Base-by-base conservation (phyloP, 1,284 basidiomycete species). In the Moesziomyces aphidis region DNA sequence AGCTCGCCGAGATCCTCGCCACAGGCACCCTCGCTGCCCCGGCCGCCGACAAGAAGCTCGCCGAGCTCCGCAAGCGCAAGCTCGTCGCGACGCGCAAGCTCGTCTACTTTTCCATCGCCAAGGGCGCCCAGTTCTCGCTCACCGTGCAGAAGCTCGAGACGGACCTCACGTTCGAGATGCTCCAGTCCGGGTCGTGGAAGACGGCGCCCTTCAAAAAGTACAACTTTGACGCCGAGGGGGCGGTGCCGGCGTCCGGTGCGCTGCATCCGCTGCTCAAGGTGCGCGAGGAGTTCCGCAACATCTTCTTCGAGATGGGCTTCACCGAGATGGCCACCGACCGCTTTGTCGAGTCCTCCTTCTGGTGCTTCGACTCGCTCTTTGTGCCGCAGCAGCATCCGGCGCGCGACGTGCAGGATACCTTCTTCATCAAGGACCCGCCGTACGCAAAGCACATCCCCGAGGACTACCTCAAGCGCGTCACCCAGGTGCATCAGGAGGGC, bases 291-390 rank as follows among this genome's bases (percentile, higher is more conserved):
- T 95, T 99, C 85, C 89, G 95, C 55, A 93, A 93, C 84, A 98
- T 99, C 83, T 99, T 99, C 89, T 90, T 99, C 79, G 97, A 99
- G 86, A 98, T 99, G 94, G 97, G 97, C 93, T 99, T 99, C 87
- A 91, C 94, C 61, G 97, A 99, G 86, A 99, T 99, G 97, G 95
- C 96, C 7, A 98, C 97, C n/a, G 91, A 92, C 68, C 91, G 92
- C 65, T 99, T 95, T 85, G 95, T 99, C 65, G 97, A 99, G 86
- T 97, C 94, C 26, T 92, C 92, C 39, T 99, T 99, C 89, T 99
- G 97, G 97, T 97, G 96, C 85, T 99, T 99, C 86, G 97, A 99
- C 85, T 91, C 95, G 10, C 89, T 99, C 75, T 99, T 97, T 85
- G 97, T 99, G 0, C 97, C 97, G 1, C 97, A 99, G 85, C 96